Evolutionary conservation across 78 protist species (phyloP).

Genomic region (Guillardia theta): DNA sequence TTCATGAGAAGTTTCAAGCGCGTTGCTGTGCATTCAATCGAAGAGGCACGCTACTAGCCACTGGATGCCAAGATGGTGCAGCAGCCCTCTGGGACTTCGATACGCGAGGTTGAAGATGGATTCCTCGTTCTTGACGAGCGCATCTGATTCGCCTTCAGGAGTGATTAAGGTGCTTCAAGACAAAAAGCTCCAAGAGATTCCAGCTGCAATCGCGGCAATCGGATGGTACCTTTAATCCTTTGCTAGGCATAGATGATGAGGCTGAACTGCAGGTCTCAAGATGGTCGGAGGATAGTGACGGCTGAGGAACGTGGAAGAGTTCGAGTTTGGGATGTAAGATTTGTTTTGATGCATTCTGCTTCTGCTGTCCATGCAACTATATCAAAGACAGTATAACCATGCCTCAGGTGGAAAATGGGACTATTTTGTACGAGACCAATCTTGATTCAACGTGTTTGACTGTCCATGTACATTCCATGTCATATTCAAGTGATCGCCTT

Average conservation of each 20-base stretch:
- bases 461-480: neutral
- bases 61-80: conserved; percentile 60
- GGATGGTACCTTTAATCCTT: neutral
- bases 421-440: neutral
- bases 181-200: neutral
- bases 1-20: neutral
- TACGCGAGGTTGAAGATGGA: conserved; percentile 35
- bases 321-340: neutral
- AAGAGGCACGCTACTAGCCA: conserved; percentile 71
- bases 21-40: conserved; percentile 57
- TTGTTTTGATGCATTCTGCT: neutral
- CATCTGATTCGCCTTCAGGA: neutral
- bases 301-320: neutral
- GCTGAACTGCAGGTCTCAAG: neutral
- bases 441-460: neutral
- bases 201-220: neutral
- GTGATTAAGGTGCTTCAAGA: neutral
- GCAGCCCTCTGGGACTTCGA: conserved; percentile 72
- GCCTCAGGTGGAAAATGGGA: neutral
- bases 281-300: neutral
- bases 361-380: neutral
- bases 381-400: neutral
- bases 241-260: neutral
- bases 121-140: neutral
- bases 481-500: too few relatives aligned